Evolutionary conservation across 1,139 yeast genomes (phyloP), one percentile per base, ranked within the genome.

Genomic region (Geotrichum macrosporum): DNA sequence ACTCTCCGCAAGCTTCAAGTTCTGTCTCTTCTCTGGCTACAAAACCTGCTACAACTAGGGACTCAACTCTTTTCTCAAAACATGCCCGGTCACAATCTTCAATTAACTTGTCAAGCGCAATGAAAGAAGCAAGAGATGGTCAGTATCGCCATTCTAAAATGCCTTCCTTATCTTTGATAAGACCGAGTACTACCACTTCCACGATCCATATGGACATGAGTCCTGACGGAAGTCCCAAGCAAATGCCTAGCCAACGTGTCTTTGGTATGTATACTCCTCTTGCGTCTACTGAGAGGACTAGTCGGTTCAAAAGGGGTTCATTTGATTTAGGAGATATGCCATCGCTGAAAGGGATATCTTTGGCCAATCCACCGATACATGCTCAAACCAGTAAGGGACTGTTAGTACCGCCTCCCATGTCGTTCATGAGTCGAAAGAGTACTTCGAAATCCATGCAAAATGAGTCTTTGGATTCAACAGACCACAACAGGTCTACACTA

Each of bases 71-170:
- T 3, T 22, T 33, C 33, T 9, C 31, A 15, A 39, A 29, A 16
- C 46, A 30, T 36, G 37, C 32, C 4, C 35, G 41, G 31, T 36
- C 48, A 6, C 37, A 39, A 26, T 39, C 48, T 5, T 45, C 48
- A 2, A 40, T 45, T 6, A 45, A 45, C 30, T 27, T 45, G 24
- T 35, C 37, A 6, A 45, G 48, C 19, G 48, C 48, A 3, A 45
- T 45, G 39, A 39, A 39, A 16, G 48, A 45, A 18, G 48, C 48
- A 5, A 38, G 47, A 15, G 47, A 38, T 26, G 47, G 43, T 12
- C 47, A 35, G 33, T 41, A 41, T 20, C 35, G 41, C 8, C 46
- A 42, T 24, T 35, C 41, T 24, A 35, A 30, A 18, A 30, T 35
- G 35, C 16, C 35, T 9, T 41, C 46, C 5, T 12, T 26, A 1